Evolutionary conservation across 73 alveolate genomes (phyloP), one percentile per base, ranked within the genome.

Genomic region (Tetrahymena borealis): DNA sequence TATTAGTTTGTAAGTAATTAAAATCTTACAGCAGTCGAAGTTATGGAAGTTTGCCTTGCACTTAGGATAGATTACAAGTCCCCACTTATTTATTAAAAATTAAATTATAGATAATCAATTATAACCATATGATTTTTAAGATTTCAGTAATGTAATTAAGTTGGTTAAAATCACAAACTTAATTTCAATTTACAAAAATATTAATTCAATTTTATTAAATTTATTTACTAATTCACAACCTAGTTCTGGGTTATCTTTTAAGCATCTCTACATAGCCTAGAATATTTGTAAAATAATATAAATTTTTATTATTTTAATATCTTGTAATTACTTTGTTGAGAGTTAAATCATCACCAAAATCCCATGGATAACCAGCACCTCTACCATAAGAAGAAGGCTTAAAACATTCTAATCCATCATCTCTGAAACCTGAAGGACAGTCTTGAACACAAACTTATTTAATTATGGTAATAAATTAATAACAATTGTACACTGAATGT

Each of bases 381-480:
- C 96, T 93, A 3, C 96, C 96, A 33, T 93, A 93, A 33, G 96
- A 90, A 28, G 94, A 39, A 18, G 96, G 96, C 91, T 93, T 93
- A 78, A 41, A 90, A 33, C 96, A 93, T 42, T 90, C 94, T 8
- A 90, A 90, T 0, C 96, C 96, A 11, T 91, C 4, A 79, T 93
- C 96, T 15, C 79, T 40, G 77, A 90, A 93, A 1, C 94, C 94
- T 0, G 94, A 79, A 31, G 96, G 95, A 41, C 96, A 93, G 28
- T 85, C 78, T 90, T 93, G 36, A 91, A 93, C 91, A 93, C 96
- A 93, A 39, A 93, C 96, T 39, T 15, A 9, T 1, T 60, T 60
- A 15, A 10, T 24, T 15, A 15, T 60, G 3, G 38, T 60, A 24
- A 2, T 60, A 5, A 60, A 60, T 60, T 60, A 60, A 60, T 60